Base-by-base conservation (phyloP, 352 stramenopile genomes). In the Phytophthora fragariaefolia region DNA sequence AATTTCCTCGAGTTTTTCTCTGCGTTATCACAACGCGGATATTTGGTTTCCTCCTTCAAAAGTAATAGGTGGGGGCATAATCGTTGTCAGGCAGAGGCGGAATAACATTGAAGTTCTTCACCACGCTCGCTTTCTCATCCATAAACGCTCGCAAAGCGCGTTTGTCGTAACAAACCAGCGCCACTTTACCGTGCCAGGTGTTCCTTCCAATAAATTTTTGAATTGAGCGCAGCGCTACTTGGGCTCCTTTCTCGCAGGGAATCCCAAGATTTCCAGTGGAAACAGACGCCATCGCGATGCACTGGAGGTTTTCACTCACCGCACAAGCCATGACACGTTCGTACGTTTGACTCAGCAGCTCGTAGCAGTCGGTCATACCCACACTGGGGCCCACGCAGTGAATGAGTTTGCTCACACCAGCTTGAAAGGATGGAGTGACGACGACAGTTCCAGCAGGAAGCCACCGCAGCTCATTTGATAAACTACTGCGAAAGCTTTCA, bases 181-280 rank as follows among this genome's bases (percentile, higher is more conserved):
- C 73, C 10, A 86, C 24, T 24, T 71, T 62, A 6, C 77, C 78
- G 4, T 64, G 30, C 78, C 78, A 86, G 15, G 74, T 69, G 27
- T 58, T 66, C 15, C 45, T 62, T 8, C 63, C 61, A 6, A 85
- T 28, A 18, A 82, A 79, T 46, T 80, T 80, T 48, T 80, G 69
- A 28, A 79, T 77, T 24, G 63, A 58, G 18, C 69, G 65, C 7
- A 87, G 53, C 9, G 53, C 79, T 26, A 79, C 63, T 18, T 67
- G 52, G 10, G 79, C 74, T 13, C 50, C 71, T 47, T 71, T 17
- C 22, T 60, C 60, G 6, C 43, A 58, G 0, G 76, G 74, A 18
- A 85, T 61, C 3, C 73, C 69, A n/a, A 87, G 60, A 24, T 79
- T 85, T 0, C 82, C 77, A 6, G 80, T 89, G 7, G 82, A 85